Evolutionary conservation across 345 rosid genomes (phyloP).

Genomic region (Populus tremula): DNA sequence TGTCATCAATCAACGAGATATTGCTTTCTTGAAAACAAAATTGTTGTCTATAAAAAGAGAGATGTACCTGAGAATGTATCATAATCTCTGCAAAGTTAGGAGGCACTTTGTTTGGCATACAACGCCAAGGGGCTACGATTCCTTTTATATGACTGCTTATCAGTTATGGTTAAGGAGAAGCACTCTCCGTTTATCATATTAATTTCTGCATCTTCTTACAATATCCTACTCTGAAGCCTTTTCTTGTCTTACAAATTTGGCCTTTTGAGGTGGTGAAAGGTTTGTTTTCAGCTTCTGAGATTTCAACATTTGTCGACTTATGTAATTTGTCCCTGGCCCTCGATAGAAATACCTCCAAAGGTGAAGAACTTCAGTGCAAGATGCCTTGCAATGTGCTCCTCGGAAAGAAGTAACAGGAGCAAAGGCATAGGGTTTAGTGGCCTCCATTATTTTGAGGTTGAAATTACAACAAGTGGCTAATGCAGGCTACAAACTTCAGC

Average conservation of each 20-base stretch:
- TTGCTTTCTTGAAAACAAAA: constrained; percentile 23
- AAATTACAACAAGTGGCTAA: too few species aligned
- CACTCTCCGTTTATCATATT: constrained; percentile 13
- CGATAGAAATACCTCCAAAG: background rate
- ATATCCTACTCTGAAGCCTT: background rate
- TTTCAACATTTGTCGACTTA: background rate
- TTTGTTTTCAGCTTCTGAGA: background rate
- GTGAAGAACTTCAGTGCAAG: background rate
- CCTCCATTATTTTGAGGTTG: too few species aligned
- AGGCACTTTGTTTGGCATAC: constrained; percentile 45
- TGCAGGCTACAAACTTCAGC: too few species aligned
- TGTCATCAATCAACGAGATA: constrained; percentile 31
- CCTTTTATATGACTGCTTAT: constrained; percentile 50
- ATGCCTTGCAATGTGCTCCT: too few species aligned
- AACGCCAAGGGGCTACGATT: constrained; percentile 35
- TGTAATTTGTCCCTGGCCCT: background rate
- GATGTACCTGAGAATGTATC: constrained; percentile 30
- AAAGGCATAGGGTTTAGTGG: too few species aligned
- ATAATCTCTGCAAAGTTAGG: constrained; percentile 29
- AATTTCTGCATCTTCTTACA: background rate
- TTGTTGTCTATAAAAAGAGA: constrained; percentile 24
- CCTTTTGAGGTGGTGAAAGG: background rate
- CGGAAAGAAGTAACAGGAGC: too few species aligned
- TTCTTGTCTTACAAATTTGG: background rate
- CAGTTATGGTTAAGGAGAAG: constrained; percentile 46